Evolutionary conservation across 2,329 filamentous ascomycete species (phyloP).

Genomic region (Cadophora luteo-olivacea): DNA sequence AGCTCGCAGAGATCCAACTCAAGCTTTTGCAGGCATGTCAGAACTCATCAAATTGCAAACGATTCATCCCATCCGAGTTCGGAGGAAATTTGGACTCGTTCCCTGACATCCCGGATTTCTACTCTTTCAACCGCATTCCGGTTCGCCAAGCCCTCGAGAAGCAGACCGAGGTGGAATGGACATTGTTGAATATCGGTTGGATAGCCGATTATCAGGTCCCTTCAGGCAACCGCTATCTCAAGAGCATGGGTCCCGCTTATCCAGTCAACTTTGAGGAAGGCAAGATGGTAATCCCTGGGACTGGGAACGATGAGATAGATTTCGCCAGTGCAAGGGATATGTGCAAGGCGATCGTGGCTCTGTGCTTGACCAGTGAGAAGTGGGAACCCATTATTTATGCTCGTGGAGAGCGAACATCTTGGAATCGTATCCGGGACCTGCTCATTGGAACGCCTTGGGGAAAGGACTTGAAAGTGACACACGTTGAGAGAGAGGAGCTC

Average conservation of each 20-base stretch:
- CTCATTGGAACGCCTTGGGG: background rate
- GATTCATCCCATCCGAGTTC: slow-evolving; percentile 8
- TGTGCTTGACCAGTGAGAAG: background rate
- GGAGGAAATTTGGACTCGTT: slow-evolving; percentile 8
- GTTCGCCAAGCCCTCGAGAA: background rate
- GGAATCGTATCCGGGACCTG: background rate
- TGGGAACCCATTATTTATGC: slow-evolving; percentile 2
- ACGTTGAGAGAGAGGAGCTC: background rate
- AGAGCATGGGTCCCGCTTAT: background rate
- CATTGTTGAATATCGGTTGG: slow-evolving; percentile 6
- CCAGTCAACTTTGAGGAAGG: background rate
- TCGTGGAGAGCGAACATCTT: background rate
- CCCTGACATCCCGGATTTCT: background rate
- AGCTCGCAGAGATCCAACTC: background rate
- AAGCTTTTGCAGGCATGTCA: background rate
- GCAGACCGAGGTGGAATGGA: slow-evolving; percentile 7
- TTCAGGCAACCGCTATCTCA: background rate
- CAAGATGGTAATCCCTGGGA: background rate
- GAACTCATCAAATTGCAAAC: slow-evolving; percentile 5
- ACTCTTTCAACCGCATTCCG: background rate
- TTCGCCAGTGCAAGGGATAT: slow-evolving; percentile 5
- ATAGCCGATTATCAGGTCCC: background rate
- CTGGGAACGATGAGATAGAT: background rate
- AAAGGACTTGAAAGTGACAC: background rate
- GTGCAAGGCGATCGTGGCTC: background rate